Evolutionary conservation across 1,284 basidiomycete genomes (phyloP), one percentile per base, ranked within the genome.

Genomic region (Pisolithus thermaeus): DNA sequence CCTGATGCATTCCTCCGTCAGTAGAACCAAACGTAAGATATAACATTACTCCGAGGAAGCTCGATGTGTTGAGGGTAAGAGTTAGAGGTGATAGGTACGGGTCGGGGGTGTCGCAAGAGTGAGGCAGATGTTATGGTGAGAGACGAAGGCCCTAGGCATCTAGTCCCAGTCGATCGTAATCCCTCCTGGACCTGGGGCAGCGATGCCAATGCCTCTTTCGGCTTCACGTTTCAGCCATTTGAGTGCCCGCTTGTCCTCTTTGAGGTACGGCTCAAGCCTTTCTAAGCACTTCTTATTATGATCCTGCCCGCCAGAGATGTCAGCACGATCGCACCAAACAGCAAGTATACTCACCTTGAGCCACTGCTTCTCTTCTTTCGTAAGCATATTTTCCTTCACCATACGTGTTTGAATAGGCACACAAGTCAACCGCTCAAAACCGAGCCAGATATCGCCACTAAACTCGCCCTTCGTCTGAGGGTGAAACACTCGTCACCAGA

Each of bases 331-430:
- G 9, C 41, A 12, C 48, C 39, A 41, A 35, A 9, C 44, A 25
- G 27, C 39, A 35, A 55, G 14, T 36, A 44, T 52, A 42, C 41
- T 3, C 53, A 84, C 86, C 77, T 93, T 95, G 50, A 99, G 65
- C 95, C 95, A 97, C 53, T 80, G 70, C 61, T 87, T 87, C 75
- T 99, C 94, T 52, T 88, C 86, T 62, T 85, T 87, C 11, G 84
- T 84, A 56, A 98, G 77, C 78, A 98, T 82, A 39, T 70, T 74
- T 51, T 87, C 83, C 63, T 94, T 90, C 50, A 98, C 84, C 79
- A 99, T 87, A 59, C 83, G 81, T 3, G 90, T 91, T 71, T 96
- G 90, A 63, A 99, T 97, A 0, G 97, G 96, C 4, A 95, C 92
- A 66, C 86, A 87, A 3, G 94, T 95, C 56, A 96, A 73, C 11